Evolutionary conservation across 139 green algal genomes (phyloP), one percentile per base, ranked within the genome.

Genomic region (Klebsormidium nitens): DNA sequence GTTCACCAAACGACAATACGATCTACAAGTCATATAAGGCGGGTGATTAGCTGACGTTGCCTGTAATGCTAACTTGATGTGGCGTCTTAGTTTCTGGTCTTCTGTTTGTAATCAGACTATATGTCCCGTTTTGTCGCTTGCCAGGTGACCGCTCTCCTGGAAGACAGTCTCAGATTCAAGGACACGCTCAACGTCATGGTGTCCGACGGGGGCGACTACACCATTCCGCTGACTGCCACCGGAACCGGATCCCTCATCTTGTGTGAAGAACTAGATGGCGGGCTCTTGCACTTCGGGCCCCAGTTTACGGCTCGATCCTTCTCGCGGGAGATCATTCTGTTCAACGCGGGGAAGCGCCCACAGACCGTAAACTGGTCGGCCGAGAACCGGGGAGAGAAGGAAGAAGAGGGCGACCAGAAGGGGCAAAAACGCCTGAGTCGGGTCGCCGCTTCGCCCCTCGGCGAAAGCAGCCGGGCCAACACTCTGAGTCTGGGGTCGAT

Each of bases 171-270:
- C 34, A 32, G 44, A 5, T 87, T 89, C 59, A 81, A 49, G 31
- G 89, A 95, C 58, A 70, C 74, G 50, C 85, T 95, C 59, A 87
- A 95, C 60, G 66, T 91, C 31, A 73, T 92, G 36, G 80, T 92
- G 31, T 72, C 75, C 11, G 87, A 95, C 48, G 88, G 88, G 2
- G 79, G 81, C 28, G 86, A 91, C 67, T 71, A 85, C 26, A 62
- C 67, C 11, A 77, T 93, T 0, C 77, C 83, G 23, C 67, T 91
- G n/a, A 60, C 61, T 2, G 87, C 88, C 3, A 69, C 52, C 31
- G 87, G 88, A 28, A 75, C 65, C 3, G 89, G 89, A 62, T 86
- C 71, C 69, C 86, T 81, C 2, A 34, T 91, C 6, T 66, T 86
- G 29, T 89, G 78, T 5, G 77, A 85, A 46, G 79, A 87, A 34